phyloP scores from a whole-genome alignment of 106 monocot species.

The Phalaenopsis equestris region DNA sequence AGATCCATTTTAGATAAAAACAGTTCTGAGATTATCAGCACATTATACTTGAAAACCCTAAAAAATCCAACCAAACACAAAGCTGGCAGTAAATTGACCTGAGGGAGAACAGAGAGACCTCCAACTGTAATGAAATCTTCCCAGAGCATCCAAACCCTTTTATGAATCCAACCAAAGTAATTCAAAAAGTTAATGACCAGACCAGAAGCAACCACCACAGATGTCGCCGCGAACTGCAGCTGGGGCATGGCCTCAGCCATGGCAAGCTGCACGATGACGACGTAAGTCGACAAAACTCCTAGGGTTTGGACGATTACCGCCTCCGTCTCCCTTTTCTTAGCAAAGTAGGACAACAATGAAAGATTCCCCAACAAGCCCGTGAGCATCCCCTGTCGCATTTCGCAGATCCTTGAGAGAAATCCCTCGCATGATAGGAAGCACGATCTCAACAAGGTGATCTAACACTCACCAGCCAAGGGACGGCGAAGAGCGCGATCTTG shows the following conservation, averaged over 20 bases:
- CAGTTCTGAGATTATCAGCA: not conserved
- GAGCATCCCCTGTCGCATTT: constrained; percentile 68
- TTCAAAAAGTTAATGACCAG: constrained; percentile 78
- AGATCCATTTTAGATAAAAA: not conserved
- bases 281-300: constrained; percentile 85
- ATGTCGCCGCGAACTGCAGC: constrained; percentile 55
- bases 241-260: constrained; percentile 72
- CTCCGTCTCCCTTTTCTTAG: constrained; percentile 93
- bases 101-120: constrained; percentile 84
- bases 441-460: not conserved
- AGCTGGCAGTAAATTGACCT: constrained; percentile 28
- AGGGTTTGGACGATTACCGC: constrained; percentile 77
- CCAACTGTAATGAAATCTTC: constrained; percentile 91
- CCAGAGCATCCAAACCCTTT: constrained; percentile 59
- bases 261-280: constrained; percentile 72
- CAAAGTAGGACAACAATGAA: constrained; percentile 84
- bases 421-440: not conserved
- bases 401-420: not conserved
- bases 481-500: constrained; percentile 63
- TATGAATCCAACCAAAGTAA: constrained; percentile 55
- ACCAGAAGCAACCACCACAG: constrained; percentile 52
- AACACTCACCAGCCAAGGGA: constrained; percentile 71
- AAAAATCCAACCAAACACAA: not conserved
- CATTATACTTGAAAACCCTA: not conserved
- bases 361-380: constrained; percentile 87